Conservation (phyloP, 2,329 filamentous ascomycete species). For the Chrysosporium queenslandicum region DNA sequence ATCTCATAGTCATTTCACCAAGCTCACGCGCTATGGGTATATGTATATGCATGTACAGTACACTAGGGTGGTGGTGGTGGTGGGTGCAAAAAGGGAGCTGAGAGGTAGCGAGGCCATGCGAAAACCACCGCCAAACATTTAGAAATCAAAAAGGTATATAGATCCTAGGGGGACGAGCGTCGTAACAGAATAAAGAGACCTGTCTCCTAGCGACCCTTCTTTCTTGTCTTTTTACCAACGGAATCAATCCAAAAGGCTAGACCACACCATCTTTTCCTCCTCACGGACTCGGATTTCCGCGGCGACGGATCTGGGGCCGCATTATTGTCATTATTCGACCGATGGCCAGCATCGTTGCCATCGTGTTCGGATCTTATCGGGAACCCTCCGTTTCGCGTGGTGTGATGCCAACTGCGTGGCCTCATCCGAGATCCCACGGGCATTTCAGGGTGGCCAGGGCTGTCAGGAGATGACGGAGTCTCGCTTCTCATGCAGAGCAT, state of each 20-base stretch:
- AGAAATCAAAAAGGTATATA: not conserved
- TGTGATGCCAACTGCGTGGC: not conserved
- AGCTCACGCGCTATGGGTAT: not conserved
- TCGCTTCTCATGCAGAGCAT: slow-evolving; percentile 1
- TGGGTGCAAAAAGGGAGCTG: too few relatives aligned
- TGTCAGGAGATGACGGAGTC: not conserved
- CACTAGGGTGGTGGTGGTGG: not conserved
- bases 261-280: slow-evolving; percentile 3
- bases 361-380: not conserved
- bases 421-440: not conserved
- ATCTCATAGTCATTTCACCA: not conserved
- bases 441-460: not conserved
- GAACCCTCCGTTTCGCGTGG: not conserved
- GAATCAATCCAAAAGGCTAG: slow-evolving; percentile 3
- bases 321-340: not conserved
- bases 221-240: not conserved
- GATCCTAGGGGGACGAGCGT: not conserved
- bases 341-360: not conserved
- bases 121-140: too few relatives aligned
- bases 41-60: not conserved
- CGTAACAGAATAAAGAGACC: not conserved
- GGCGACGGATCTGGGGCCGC: not conserved
- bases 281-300: not conserved
- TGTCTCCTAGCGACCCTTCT: slow-evolving; percentile 4
- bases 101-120: too few relatives aligned